phyloP scores from a whole-genome alignment of 345 rosid species.

The Pistacia integerrima region DNA sequence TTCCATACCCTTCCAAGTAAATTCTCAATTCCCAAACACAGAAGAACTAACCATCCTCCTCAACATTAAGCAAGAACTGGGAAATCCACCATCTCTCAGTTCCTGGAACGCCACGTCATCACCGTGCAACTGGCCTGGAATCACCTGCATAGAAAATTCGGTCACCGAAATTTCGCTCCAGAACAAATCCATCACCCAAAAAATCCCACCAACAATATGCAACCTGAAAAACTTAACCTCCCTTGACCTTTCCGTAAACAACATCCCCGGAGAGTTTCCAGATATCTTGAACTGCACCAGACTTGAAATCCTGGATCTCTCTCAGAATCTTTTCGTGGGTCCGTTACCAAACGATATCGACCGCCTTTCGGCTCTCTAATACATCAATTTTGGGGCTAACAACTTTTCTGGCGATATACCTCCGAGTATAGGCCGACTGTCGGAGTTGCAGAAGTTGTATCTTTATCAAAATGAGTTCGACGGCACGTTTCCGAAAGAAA shows the following conservation, averaged over 20 bases:
- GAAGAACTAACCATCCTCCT: slow-evolving; percentile 59
- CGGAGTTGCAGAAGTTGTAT: slow-evolving; percentile 40
- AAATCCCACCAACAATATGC: slow-evolving; percentile 60
- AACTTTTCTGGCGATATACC: slow-evolving; percentile 80
- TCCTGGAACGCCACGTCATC: slow-evolving; percentile 63
- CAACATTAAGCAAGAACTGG: slow-evolving; percentile 49
- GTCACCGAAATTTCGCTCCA: slow-evolving; percentile 47
- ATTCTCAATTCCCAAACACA: slow-evolving; percentile 38
- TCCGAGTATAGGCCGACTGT: slow-evolving; percentile 40
- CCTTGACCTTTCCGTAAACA: slow-evolving; percentile 49
- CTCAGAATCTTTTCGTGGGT: slow-evolving; percentile 67
- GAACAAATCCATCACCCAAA: slow-evolving; percentile 39
- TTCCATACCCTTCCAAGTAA: slow-evolving; percentile 40
- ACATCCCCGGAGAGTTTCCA: slow-evolving; percentile 67
- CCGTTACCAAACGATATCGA: slow-evolving; percentile 65
- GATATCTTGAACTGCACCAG: slow-evolving; percentile 54
- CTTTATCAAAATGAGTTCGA: slow-evolving; percentile 53
- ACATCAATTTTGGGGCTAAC: slow-evolving; percentile 55
- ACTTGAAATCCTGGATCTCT: slow-evolving; percentile 59
- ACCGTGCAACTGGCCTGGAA: slow-evolving; percentile 67
- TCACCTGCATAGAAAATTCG: slow-evolving; percentile 42
- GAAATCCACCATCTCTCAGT: slow-evolving; percentile 56
- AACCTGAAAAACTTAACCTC: slow-evolving; percentile 53
- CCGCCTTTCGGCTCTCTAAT: slow-evolving; percentile 46
- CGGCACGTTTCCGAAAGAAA: slow-evolving; percentile 81